phyloP scores from a whole-genome alignment of 2,329 filamentous ascomycete genomes.

The Huntiella moniliformis region DNA sequence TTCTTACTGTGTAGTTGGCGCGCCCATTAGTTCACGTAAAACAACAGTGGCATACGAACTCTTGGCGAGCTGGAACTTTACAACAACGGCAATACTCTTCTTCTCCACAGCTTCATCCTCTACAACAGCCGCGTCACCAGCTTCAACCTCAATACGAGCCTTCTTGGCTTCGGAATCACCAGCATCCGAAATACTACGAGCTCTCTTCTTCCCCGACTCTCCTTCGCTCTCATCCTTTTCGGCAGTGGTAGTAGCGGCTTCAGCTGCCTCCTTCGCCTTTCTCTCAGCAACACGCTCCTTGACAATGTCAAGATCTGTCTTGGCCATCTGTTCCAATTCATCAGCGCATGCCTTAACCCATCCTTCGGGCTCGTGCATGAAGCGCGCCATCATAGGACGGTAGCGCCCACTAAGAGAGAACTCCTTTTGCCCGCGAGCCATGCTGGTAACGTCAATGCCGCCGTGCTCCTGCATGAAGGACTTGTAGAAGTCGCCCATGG shows the following conservation, averaged over 20 bases:
- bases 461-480: conserved; percentile 81
- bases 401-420: conserved; percentile 80
- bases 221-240: conserved; percentile 1
- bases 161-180: conserved; percentile 15
- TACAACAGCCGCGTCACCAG: conserved; percentile 10
- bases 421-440: conserved; percentile 73
- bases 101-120: conserved; percentile 15
- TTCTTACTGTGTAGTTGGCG: conserved; percentile 12
- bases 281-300: conserved; percentile 17
- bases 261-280: not conserved
- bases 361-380: conserved; percentile 23
- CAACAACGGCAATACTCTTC: conserved; percentile 44
- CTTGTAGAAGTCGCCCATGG: conserved; percentile 65
- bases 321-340: conserved; percentile 66
- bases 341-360: conserved; percentile 43
- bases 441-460: conserved; percentile 59
- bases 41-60: conserved; percentile 79
- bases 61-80: conserved; percentile 58
- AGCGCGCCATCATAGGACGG: conserved; percentile 61
- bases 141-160: conserved; percentile 15
- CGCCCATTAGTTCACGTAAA: conserved; percentile 55
- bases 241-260: conserved; percentile 11
- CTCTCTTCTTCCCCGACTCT: conserved; percentile 8
- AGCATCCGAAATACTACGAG: conserved; percentile 11
- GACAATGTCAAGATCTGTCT: conserved; percentile 65